Base-by-base conservation (phyloP, 768 basidiomycete species). In the Serpula lacrymans region DNA sequence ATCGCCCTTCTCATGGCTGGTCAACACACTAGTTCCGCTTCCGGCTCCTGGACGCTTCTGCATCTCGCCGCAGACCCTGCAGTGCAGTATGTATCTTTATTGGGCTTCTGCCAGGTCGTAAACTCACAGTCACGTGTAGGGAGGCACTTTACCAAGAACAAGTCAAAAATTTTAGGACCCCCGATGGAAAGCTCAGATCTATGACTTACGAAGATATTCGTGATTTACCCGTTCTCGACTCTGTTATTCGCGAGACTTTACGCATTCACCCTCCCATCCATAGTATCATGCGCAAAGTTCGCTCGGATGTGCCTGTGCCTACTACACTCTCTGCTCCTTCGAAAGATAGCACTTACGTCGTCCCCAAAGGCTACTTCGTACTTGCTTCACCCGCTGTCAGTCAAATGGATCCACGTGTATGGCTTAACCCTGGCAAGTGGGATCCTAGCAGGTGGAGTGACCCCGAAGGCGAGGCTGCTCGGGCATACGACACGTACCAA, bases 1-100 rank as follows among this genome's bases (percentile, higher is more conserved):
- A 99, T 97, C 55, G 96, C 96, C 12, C 78, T 99, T 33, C 82
- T 99, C 48, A 98, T 99, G 96, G 96, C 96, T 31, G 96, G 96
- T 27, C 96, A 99, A 67, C 96, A 99, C 65, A 99, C 96, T 0
- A 90, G 88, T 52, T 96, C 96, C 11, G 84, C 96, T 2, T 85
- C 90, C 16, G 82, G 82, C 23, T 84, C 92, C 8, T 99, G 96
- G 96, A 60, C 83, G 12, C 71, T 98, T 27, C 77, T 97, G 30
- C 91, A 96, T 55, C 61, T 98, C 22, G 95, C 93, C 21, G 68
- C 78, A 48, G 76, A 82, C 34, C 77, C 75, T 1, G 80, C 87
- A 18, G 53, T 94, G 46, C 80, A 78, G 89, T 93, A 57, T 53
- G 84, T 76, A 9, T 6, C 16, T 3, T 27, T 33, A 16, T 27